Conservation (phyloP, 495 filamentous ascomycete species). For the Friedmanniomyces endolithicus region DNA sequence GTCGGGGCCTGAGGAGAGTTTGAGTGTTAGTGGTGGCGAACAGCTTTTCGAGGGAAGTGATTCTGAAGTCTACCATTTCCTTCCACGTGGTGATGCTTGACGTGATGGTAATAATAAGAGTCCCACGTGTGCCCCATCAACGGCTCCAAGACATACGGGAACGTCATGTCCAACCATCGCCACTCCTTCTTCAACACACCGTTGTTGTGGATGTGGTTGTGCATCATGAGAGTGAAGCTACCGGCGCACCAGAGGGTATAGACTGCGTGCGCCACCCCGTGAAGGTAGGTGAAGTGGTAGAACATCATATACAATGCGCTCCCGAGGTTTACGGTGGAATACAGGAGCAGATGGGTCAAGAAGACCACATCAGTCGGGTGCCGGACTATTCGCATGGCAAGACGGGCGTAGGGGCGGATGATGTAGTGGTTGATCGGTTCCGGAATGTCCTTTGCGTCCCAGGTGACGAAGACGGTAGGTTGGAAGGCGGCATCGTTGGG, state of each 20-base stretch:
- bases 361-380: conserved; percentile 59
- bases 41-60: not conserved
- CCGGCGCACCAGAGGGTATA: conserved; percentile 55
- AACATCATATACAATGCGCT: conserved; percentile 50
- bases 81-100: conserved; percentile 76
- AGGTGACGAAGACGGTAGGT: conserved; percentile 42
- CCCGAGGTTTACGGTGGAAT: conserved; percentile 54
- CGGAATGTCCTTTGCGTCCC: conserved; percentile 37
- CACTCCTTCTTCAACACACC: conserved; percentile 36
- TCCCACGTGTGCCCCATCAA: conserved; percentile 76
- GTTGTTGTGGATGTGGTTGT: conserved; percentile 68
- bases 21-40: not conserved
- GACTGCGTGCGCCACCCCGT: conserved; percentile 49
- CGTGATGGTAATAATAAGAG: conserved; percentile 72
- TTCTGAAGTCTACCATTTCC: conserved; percentile 41
- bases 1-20: conserved; percentile 35
- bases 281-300: conserved; percentile 49
- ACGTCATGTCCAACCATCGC: conserved; percentile 42
- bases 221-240: conserved; percentile 66
- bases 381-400: conserved; percentile 44
- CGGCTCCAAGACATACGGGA: conserved; percentile 63
- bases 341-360: conserved; percentile 61
- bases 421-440: conserved; percentile 36
- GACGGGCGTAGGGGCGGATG: conserved; percentile 43
- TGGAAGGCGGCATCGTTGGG: conserved; percentile 35